A percentile compares a stretch with the other conserved stretches of the same genome.
phyloP scores from a whole-genome alignment of 2,329 filamentous ascomycete genomes.

The Exophiala spinifera region DNA sequence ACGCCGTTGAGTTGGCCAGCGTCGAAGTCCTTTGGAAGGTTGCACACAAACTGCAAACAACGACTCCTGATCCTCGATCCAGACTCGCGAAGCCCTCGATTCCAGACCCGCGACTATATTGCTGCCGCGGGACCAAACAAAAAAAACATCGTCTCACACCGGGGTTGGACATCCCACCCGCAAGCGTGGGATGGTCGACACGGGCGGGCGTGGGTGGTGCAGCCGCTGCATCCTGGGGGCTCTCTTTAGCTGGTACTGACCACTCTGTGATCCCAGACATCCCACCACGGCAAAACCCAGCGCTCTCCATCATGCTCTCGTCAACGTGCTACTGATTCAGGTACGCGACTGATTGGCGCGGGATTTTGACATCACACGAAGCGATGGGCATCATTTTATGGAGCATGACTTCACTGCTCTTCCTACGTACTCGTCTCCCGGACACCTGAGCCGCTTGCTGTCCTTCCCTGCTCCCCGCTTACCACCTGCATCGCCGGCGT shows the following conservation, averaged over 20 bases:
- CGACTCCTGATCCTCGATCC: not conserved
- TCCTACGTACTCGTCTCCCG: not conserved
- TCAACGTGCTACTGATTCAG: not conserved
- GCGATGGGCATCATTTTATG: not conserved
- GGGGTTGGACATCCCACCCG: not conserved
- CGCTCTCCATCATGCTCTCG: too few relatives aligned
- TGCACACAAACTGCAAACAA: too few relatives aligned
- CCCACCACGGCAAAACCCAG: too few relatives aligned
- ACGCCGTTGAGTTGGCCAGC: too few relatives aligned
- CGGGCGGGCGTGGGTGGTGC: not conserved
- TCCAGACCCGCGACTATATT: too few relatives aligned
- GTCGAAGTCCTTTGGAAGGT: not conserved
- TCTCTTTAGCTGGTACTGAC: too few relatives aligned
- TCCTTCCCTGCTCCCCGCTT: too few relatives aligned
- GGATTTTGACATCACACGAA: not conserved
- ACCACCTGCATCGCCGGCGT: not conserved
- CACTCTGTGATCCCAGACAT: too few relatives aligned
- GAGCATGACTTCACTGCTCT: not conserved
- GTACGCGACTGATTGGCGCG: not conserved
- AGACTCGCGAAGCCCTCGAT: too few relatives aligned
- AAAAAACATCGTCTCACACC: not conserved
- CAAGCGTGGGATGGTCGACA: not conserved
- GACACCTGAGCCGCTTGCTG: not conserved
- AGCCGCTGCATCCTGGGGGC: not conserved
- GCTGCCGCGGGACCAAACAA: not conserved